Evolutionary conservation across 768 basidiomycete species (phyloP).

Genomic region (Cytidiella melzeri): DNA sequence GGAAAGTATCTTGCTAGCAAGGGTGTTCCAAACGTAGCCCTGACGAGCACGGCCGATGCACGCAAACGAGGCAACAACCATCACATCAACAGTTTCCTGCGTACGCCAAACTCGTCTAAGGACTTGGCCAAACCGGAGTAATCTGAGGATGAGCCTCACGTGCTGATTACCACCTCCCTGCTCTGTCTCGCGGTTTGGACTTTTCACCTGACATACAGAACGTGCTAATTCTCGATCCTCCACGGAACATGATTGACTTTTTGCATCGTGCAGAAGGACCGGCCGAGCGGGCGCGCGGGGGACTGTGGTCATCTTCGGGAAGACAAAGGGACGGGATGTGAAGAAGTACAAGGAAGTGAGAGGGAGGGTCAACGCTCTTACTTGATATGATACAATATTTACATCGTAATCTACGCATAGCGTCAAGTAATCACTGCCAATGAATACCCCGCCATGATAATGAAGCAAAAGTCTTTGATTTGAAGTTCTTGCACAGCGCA

Average conservation of each 20-base stretch:
- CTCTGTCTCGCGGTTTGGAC: slow-evolving; percentile 87
- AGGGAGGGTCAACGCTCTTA: slow-evolving; percentile 43
- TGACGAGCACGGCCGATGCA: slow-evolving; percentile 56
- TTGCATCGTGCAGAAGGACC: slow-evolving; percentile 85
- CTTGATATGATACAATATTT: no score
- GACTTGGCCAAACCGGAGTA: slow-evolving; percentile 1
- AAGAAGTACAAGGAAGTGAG: slow-evolving; percentile 43
- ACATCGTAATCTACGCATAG: no score
- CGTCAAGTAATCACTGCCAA: no score
- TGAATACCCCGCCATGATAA: no score
- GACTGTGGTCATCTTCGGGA: slow-evolving; percentile 73
- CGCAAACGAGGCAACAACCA: slow-evolving; percentile 66
- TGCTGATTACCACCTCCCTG: slow-evolving; percentile 85
- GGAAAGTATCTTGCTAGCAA: slow-evolving; percentile 51
- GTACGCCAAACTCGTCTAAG: slow-evolving; percentile 1
- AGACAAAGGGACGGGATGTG: slow-evolving; percentile 58
- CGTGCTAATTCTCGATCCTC: slow-evolving; percentile 84
- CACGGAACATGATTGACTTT: slow-evolving; percentile 87
- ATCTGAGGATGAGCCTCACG: slow-evolving; percentile 39
- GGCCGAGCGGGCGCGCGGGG: slow-evolving; percentile 69
- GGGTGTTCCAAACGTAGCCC: slow-evolving; percentile 55
- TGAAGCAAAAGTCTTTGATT: no score
- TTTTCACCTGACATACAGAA: slow-evolving; percentile 73
- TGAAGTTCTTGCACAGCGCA: no score
- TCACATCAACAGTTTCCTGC: slow-evolving; percentile 71